Conservation (phyloP, 139 green algal species). For the Limnomonas spitsbergensis region DNA sequence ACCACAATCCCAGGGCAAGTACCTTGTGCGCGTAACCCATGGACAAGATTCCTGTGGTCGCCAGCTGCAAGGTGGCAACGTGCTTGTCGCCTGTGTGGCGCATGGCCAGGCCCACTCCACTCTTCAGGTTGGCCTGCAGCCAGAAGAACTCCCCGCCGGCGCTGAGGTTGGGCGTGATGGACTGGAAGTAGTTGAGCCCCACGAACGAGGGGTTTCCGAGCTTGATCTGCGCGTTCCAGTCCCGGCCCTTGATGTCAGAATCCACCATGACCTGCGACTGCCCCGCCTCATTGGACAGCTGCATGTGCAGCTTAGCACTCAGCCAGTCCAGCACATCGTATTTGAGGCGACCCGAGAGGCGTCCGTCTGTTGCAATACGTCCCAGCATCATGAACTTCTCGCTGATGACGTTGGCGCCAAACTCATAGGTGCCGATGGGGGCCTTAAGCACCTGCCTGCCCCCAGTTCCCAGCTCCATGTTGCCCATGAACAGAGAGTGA, state of each 20-base stretch:
- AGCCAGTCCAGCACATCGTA: constrained; percentile 81
- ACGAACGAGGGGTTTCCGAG: constrained; percentile 90
- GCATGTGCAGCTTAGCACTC: constrained; percentile 78
- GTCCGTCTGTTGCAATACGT: constrained; percentile 82
- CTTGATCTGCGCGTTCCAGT: constrained; percentile 97
- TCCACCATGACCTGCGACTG: constrained; percentile 57
- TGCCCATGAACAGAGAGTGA: constrained; percentile 90
- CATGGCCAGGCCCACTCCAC: constrained; percentile 69
- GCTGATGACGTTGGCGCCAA: constrained; percentile 94
- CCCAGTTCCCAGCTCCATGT: constrained; percentile 79
- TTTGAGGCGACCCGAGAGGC: constrained; percentile 66
- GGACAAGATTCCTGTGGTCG: constrained; percentile 89
- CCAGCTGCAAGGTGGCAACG: constrained; percentile 79
- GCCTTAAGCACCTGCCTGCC: constrained; percentile 77
- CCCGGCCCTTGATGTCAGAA: constrained; percentile 63
- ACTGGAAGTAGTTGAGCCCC: constrained; percentile 94
- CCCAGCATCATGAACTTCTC: constrained; percentile 75
- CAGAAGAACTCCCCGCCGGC: constrained; percentile 90
- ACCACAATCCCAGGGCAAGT: too few relatives aligned
- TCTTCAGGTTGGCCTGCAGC: constrained; percentile 79
- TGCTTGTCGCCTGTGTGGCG: constrained; percentile 72
- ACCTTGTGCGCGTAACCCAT: constrained; percentile 86
- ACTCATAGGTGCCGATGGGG: constrained; percentile 90
- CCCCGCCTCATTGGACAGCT: constrained; percentile 73
- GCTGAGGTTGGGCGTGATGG: constrained; percentile 76